phyloP scores from a whole-genome alignment of 768 basidiomycete species.

The Imleria badia region DNA sequence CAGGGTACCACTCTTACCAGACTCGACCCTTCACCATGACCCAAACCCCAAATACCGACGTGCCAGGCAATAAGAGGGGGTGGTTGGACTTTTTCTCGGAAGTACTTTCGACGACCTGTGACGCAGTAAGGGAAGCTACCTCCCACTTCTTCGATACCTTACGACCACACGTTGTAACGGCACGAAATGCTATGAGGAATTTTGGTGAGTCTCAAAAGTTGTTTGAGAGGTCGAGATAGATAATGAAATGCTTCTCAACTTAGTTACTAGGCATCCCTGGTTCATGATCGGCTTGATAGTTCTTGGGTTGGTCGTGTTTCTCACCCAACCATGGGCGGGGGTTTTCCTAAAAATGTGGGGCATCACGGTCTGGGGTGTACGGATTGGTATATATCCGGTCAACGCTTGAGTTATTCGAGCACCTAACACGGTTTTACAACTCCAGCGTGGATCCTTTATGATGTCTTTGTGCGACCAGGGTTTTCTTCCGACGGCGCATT shows the following conservation, averaged over 20 bases:
- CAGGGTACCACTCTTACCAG: not conserved
- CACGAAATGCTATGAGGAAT: not conserved
- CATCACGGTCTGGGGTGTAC: too few relatives aligned
- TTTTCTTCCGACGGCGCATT: too few relatives aligned
- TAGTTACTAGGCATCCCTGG: not conserved
- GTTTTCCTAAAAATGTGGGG: too few relatives aligned
- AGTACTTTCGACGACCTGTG: accelerated
- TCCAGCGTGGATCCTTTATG: not conserved
- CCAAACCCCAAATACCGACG: not conserved
- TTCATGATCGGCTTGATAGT: too few relatives aligned
- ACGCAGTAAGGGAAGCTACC: accelerated
- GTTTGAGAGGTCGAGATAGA: not conserved
- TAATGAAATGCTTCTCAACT: not conserved
- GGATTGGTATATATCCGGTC: constrained; percentile 1
- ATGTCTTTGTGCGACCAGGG: not conserved
- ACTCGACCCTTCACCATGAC: not conserved
- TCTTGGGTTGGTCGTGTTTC: not conserved
- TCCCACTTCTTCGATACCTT: accelerated
- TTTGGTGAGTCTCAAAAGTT: constrained; percentile 1
- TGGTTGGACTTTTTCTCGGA: not conserved
- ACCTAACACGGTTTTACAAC: not conserved
- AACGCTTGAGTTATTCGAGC: not conserved
- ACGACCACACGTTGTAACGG: not conserved
- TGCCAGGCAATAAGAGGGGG: not conserved
- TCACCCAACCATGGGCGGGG: not conserved